These are phyloP conservation scores for Nymphaea thermarum DNA, from an alignment of 164 flowering plant species.

Conservation along the genomic window DNA sequence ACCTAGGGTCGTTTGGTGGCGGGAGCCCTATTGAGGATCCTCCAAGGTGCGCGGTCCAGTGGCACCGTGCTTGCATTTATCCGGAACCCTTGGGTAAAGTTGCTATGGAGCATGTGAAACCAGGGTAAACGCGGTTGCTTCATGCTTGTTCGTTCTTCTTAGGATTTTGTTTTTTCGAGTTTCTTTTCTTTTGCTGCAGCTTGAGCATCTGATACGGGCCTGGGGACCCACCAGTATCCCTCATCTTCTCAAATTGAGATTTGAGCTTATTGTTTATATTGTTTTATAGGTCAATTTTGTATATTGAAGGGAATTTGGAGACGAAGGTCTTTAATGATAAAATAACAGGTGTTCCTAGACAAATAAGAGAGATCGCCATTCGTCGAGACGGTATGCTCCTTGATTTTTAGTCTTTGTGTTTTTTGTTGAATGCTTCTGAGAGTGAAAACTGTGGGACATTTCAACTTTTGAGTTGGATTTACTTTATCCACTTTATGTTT, in stretches of 20 bases:
- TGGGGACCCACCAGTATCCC: too few species aligned
- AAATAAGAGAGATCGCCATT: conserved; percentile 75
- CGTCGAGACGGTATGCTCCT: conserved; percentile 57
- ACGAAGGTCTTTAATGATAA: conserved; percentile 70
- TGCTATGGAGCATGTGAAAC: conserved; percentile 44
- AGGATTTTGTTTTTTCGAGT: too few species aligned
- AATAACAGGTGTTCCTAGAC: conserved; percentile 57
- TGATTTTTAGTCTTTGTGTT: not conserved
- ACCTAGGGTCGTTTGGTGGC: conserved; percentile 60
- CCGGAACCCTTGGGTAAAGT: conserved; percentile 47
- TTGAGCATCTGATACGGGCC: too few species aligned
- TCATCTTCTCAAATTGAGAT: too few species aligned
- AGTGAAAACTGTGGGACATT: too few species aligned
- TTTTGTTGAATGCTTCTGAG: not conserved
- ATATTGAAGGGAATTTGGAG: conserved; percentile 89
- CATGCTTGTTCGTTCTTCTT: too few species aligned
- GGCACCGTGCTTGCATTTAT: conserved; percentile 86
- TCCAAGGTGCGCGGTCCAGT: conserved; percentile 64
- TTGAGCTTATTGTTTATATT: too few species aligned
- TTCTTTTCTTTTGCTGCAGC: too few species aligned
- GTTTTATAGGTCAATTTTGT: conserved; percentile 41
- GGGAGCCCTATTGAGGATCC: conserved; percentile 87
- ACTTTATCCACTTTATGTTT: too few species aligned
- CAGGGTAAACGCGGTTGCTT: conserved; percentile 41
- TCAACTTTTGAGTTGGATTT: too few species aligned